Base-by-base conservation (phyloP, 371 early-diverging fungal species). In the Mortierella sp. region DNA sequence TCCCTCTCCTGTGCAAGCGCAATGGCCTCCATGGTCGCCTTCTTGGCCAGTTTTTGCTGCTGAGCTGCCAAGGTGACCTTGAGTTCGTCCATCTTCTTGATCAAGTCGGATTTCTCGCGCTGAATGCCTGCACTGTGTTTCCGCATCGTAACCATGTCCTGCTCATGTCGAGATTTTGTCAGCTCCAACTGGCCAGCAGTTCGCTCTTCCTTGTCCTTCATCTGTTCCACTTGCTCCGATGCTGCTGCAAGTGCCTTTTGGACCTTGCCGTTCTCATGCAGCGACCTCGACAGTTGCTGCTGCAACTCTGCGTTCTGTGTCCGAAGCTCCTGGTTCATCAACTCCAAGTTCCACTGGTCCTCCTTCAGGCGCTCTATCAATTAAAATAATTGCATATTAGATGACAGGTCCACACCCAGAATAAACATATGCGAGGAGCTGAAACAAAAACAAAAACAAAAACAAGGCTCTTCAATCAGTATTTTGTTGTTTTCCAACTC, bases 161-260 rank as follows among this genome's bases (percentile, higher is more conserved):
- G 93, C 69, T 95, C 95, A 69, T 92, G 93, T 14, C 91, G 89
- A 73, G 88, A 82, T 55, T 94, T 95, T 69, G 90, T 85, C 26
- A 88, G 80, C 50, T 91, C 91, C 11, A 95, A 78, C 5, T 92
- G 89, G 11, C 86, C 80, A 16, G 88, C 89, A 4, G 94, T 86
- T 78, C 91, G 92, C 51, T 91, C 91, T 64, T 95, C 93, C 78
- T 91, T 88, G 74, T 92, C 94, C 50, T 93, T 92, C 64, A 95
- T 88, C 24, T 91, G 89, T 31, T 93, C 93, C 37, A 92, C 87
- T 73, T 94, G 93, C 74, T 93, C 87, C 26, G 90, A 90, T 8
- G 94, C 87, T 3, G 82, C 74, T 48, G 89, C 80, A 8, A 94
- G 88, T 34, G 92, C 90, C 34, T 90, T 92, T 71, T 90, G 88